Evolutionary conservation across 495 filamentous ascomycete genomes (phyloP).

Genomic region (Xylaria cubensis): DNA sequence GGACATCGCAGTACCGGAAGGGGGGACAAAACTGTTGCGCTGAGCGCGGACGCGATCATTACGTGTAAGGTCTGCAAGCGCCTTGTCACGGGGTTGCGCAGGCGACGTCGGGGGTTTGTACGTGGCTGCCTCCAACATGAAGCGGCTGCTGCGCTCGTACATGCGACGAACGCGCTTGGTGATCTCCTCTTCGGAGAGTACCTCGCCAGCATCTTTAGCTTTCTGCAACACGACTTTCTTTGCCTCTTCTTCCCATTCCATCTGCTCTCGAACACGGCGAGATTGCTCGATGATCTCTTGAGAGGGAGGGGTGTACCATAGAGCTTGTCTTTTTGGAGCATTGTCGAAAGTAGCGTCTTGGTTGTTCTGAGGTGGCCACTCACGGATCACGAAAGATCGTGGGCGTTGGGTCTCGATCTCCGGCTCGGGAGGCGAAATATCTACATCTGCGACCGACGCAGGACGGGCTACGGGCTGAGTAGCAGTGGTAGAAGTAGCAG

Average conservation of each 20-base stretch:
- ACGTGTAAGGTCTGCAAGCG: no score
- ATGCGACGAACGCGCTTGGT: not conserved
- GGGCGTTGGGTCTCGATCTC: not conserved
- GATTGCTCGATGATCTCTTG: slow-evolving; percentile 5
- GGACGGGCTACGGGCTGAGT: not conserved
- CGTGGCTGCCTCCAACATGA: not conserved
- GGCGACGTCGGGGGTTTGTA: not conserved
- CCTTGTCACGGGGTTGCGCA: not conserved
- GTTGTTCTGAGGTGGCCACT: slow-evolving; percentile 1
- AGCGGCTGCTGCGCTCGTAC: slow-evolving; percentile 16
- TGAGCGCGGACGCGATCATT: not conserved
- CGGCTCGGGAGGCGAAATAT: not conserved
- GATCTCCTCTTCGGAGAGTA: slow-evolving; percentile 1
- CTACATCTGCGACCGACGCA: not conserved
- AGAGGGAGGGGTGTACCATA: not conserved
- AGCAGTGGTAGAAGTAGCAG: not conserved
- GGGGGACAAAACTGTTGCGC: not conserved
- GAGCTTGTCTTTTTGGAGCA: not conserved
- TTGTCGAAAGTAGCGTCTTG: not conserved
- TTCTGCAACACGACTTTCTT: not conserved
- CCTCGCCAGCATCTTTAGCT: not conserved
- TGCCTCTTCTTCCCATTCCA: slow-evolving; percentile 10
- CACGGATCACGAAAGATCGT: not conserved
- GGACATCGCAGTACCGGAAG: not conserved
- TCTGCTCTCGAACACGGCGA: not conserved